These are phyloP conservation scores for Excoecaria cochinchinensis DNA, from an alignment of 345 rosid genomes.

Conservation along the genomic window DNA sequence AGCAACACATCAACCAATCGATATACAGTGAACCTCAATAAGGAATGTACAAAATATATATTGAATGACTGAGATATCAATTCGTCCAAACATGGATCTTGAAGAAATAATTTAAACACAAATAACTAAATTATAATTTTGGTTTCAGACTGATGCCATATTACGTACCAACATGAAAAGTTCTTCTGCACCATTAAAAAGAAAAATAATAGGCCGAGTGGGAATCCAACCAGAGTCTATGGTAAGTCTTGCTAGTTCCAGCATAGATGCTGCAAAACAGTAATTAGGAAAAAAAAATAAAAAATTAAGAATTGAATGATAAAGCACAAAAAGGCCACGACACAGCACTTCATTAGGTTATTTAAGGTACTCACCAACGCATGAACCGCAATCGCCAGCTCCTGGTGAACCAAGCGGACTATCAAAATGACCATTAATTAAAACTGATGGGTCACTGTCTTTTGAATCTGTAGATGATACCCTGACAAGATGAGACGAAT, in stretches of 20 bases:
- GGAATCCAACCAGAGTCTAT: conserved; percentile 87
- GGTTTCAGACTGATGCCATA: not conserved
- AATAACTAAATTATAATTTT: not conserved
- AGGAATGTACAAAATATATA: not conserved
- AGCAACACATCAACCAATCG: not conserved
- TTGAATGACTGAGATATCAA: not conserved
- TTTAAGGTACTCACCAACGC: conserved; percentile 68
- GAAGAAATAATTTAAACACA: not conserved
- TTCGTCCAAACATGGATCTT: not conserved
- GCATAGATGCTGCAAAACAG: conserved; percentile 69
- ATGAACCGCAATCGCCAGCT: conserved; percentile 96
- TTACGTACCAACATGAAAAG: conserved; percentile 75
- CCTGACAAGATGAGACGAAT: conserved; percentile 44
- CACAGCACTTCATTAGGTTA: conserved; percentile 5
- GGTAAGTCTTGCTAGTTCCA: conserved; percentile 81
- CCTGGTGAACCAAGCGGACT: conserved; percentile 92
- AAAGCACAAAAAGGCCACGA: conserved; percentile 1
- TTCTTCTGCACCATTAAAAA: conserved; percentile 96
- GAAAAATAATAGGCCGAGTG: conserved; percentile 80
- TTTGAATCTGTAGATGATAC: conserved; percentile 63
- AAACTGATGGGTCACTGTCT: conserved; percentile 71
- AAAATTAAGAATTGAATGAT: conserved; percentile 13
- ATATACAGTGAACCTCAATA: not conserved
- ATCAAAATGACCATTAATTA: conserved; percentile 94
- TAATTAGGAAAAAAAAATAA: conserved; percentile 10